Evolutionary conservation across 2,329 filamentous ascomycete species (phyloP).

Genomic region (Aureobasidium sp.): DNA sequence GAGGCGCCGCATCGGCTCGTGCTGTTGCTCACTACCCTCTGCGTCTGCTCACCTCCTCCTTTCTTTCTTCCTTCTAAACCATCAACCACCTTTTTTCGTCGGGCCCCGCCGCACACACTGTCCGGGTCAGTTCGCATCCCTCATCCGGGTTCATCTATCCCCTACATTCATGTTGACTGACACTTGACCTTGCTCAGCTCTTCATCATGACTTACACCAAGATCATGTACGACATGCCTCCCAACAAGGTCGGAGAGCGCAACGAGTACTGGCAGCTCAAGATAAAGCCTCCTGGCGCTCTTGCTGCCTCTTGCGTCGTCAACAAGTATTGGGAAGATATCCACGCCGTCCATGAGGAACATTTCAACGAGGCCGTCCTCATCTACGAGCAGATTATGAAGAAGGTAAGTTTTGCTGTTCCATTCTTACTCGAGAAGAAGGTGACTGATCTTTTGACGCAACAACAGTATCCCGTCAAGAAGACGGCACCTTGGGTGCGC

Average conservation of each 20-base stretch:
- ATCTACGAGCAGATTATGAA: neutral
- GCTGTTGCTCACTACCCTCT: neutral
- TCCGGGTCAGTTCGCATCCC: no score
- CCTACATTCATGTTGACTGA: neutral
- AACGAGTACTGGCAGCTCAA: neutral
- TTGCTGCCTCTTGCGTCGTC: neutral
- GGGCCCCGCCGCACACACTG: no score
- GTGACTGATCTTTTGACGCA: neutral
- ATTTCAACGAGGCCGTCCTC: neutral
- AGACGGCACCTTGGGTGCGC: neutral
- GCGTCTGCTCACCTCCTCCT: neutral
- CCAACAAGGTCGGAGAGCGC: neutral
- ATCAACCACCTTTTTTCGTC: neutral
- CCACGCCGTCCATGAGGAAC: neutral
- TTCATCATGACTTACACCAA: neutral
- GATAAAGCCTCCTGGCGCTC: neutral
- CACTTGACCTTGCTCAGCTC: neutral
- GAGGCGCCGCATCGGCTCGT: neutral
- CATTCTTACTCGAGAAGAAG: neutral
- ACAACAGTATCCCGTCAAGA: neutral
- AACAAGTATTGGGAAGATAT: neutral
- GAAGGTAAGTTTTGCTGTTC: neutral
- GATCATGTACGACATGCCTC: neutral
- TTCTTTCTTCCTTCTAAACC: neutral
- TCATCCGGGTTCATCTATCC: no score